These are phyloP conservation scores for Cladosporium colombiae DNA, from an alignment of 2,329 filamentous ascomycete genomes.

Conservation along the genomic window DNA sequence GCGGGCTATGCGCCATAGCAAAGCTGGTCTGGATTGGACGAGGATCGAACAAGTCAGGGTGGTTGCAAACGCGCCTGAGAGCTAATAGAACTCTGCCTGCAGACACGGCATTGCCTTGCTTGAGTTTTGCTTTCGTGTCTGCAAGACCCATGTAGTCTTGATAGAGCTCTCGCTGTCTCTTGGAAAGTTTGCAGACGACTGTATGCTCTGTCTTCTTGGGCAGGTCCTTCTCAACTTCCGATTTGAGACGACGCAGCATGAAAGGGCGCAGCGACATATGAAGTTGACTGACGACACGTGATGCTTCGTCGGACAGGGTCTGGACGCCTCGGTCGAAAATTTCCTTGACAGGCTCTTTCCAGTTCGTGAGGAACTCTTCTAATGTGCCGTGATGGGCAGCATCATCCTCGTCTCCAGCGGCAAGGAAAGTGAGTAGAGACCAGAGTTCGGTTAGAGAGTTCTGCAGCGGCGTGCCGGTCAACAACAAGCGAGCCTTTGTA, in stretches of 20 bases:
- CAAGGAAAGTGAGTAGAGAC: slow-evolving; percentile 95
- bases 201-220: slow-evolving; percentile 97
- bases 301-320: slow-evolving; percentile 90
- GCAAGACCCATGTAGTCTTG: slow-evolving; percentile 92
- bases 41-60: slow-evolving; percentile 94
- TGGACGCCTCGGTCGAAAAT: slow-evolving; percentile 93
- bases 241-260: slow-evolving; percentile 84
- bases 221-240: slow-evolving; percentile 98
- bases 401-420: slow-evolving; percentile 82
- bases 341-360: slow-evolving; percentile 91
- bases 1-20: slow-evolving; percentile 73
- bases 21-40: slow-evolving; percentile 96
- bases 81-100: slow-evolving; percentile 99
- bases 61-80: slow-evolving; percentile 95
- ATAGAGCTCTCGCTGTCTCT: slow-evolving; percentile 91
- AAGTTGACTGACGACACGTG: slow-evolving; percentile 86
- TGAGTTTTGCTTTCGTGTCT: slow-evolving; percentile 83
- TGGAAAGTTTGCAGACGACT: slow-evolving; percentile 91
- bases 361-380: slow-evolving; percentile 95
- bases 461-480: slow-evolving; percentile 93
- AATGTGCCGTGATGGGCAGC: slow-evolving; percentile 83
- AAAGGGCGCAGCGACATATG: slow-evolving; percentile 94
- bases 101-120: slow-evolving; percentile 92
- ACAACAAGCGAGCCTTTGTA: slow-evolving; percentile 78
- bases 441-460: slow-evolving; percentile 97